Evolutionary conservation across 441 rosid species (phyloP).

Genomic region (Capsella rubella): DNA sequence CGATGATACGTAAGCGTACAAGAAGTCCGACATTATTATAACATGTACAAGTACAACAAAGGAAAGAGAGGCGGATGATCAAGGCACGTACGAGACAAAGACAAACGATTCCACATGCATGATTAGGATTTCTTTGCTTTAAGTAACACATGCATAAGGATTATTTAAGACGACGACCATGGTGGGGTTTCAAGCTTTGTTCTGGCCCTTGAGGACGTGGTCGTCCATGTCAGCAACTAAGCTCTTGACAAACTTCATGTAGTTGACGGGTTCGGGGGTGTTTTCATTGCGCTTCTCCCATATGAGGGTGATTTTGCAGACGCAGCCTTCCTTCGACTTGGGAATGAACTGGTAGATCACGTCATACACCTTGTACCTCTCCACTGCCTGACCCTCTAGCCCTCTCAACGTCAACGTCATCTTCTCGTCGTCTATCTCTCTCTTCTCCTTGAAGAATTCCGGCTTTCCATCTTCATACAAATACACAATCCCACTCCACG

Average conservation of each 20-base stretch:
- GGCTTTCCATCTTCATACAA: constrained; percentile 30
- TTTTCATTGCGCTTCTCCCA: constrained; percentile 34
- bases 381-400: constrained; percentile 3
- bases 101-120: background rate
- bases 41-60: background rate
- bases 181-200: background rate
- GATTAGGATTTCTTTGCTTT: too few species aligned
- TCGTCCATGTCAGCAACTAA: constrained; percentile 36
- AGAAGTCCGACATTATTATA: background rate
- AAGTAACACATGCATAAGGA: background rate
- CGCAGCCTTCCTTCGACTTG: constrained; percentile 12
- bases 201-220: constrained; percentile 20
- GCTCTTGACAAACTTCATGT: constrained; percentile 36
- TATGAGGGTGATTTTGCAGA: constrained; percentile 30
- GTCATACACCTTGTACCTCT: constrained; percentile 15
- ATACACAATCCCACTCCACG: background rate
- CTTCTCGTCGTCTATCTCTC: constrained; percentile 31
- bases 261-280: constrained; percentile 24
- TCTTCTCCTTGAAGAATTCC: constrained; percentile 28
- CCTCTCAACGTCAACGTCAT: constrained; percentile 5
- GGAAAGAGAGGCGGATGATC: background rate
- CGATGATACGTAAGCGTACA: constrained; percentile 1
- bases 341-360: constrained; percentile 20
- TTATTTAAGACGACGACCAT: background rate
- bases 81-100: background rate